phyloP scores from a whole-genome alignment of 495 filamentous ascomycete species.

The Talaromyces proteolyticus region DNA sequence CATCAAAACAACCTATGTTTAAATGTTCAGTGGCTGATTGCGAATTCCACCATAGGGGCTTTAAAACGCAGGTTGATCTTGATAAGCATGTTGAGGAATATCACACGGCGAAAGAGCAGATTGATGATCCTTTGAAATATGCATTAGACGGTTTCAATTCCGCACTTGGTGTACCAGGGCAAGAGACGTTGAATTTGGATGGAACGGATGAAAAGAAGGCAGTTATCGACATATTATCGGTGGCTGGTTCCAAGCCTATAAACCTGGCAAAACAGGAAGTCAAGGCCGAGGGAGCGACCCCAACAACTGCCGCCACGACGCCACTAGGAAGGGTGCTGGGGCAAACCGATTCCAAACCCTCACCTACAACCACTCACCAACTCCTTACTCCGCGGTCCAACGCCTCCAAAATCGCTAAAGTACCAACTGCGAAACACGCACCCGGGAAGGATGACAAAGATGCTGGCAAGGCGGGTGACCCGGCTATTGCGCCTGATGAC shows the following conservation, averaged over 20 bases:
- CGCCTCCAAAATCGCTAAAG: constrained; percentile 20
- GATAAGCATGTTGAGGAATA: constrained; percentile 41
- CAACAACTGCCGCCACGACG: constrained; percentile 26
- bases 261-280: constrained; percentile 29
- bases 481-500: constrained; percentile 6
- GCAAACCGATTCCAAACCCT: constrained; percentile 28
- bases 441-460: constrained; percentile 27
- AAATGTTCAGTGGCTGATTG: constrained; percentile 41
- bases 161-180: constrained; percentile 20
- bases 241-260: constrained; percentile 20
- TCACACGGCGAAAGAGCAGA: constrained; percentile 39
- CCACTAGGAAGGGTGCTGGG: constrained; percentile 36
- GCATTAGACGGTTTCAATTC: constrained; percentile 37
- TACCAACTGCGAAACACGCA: constrained; percentile 18
- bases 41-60: constrained; percentile 38
- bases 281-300: constrained; percentile 31
- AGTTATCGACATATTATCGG: too few species aligned
- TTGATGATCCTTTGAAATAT: constrained; percentile 42
- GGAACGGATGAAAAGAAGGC: constrained; percentile 14
- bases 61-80: constrained; percentile 35
- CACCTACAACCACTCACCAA: constrained; percentile 35
- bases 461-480: constrained; percentile 15
- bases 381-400: constrained; percentile 35
- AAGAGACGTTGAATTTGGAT: constrained; percentile 25
- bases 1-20: constrained; percentile 17